Percentiles rank a stretch among this genome's conserved stretches.
phyloP scores from a whole-genome alignment of 192 early-diverging fungal genomes.

The Umbelopsis ramanniana region DNA sequence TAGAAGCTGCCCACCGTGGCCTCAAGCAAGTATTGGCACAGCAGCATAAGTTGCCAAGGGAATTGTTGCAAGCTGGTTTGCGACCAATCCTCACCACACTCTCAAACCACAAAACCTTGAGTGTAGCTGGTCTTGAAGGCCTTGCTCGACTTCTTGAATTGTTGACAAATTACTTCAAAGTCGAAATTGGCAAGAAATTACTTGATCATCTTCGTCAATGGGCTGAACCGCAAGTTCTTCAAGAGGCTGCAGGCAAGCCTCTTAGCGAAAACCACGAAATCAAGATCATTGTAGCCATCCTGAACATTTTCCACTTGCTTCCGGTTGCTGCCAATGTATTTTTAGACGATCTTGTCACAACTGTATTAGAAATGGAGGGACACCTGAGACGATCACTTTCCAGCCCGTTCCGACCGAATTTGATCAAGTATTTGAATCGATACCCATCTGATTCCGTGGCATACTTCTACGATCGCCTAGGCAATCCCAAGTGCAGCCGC shows the following conservation, averaged over 20 bases:
- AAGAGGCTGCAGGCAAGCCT: slow-evolving; percentile 79
- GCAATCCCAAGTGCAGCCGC: slow-evolving; percentile 59
- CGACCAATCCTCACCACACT: slow-evolving; percentile 95
- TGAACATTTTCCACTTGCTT: slow-evolving; percentile 92
- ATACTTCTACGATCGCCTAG: slow-evolving; percentile 81
- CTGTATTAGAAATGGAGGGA: slow-evolving; percentile 86
- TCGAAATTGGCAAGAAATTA: slow-evolving; percentile 97
- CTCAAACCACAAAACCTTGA: slow-evolving; percentile 92
- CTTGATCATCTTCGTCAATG: slow-evolving; percentile 94
- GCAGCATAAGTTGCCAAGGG: slow-evolving; percentile 91
- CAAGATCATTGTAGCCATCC: slow-evolving; percentile 91
- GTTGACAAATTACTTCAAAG: slow-evolving; percentile 97
- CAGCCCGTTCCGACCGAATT: slow-evolving; percentile 90
- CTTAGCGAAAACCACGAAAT: slow-evolving; percentile 93
- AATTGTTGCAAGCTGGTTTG: slow-evolving; percentile 93
- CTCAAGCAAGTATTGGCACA: slow-evolving; percentile 78
- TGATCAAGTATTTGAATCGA: slow-evolving; percentile 90
- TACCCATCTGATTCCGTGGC: slow-evolving; percentile 85
- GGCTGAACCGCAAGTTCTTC: slow-evolving; percentile 86
- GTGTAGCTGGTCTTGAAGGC: slow-evolving; percentile 91
- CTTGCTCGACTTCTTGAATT: slow-evolving; percentile 92
- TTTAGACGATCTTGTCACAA: slow-evolving; percentile 88
- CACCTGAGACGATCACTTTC: slow-evolving; percentile 80
- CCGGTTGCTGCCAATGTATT: slow-evolving; percentile 91
- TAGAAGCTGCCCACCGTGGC: slow-evolving; percentile 92